Percentiles rank a stretch among this genome's conserved stretches.
Conservation (phyloP, 1,139 yeast genomes). For the Maudiozyma humilis region DNA sequence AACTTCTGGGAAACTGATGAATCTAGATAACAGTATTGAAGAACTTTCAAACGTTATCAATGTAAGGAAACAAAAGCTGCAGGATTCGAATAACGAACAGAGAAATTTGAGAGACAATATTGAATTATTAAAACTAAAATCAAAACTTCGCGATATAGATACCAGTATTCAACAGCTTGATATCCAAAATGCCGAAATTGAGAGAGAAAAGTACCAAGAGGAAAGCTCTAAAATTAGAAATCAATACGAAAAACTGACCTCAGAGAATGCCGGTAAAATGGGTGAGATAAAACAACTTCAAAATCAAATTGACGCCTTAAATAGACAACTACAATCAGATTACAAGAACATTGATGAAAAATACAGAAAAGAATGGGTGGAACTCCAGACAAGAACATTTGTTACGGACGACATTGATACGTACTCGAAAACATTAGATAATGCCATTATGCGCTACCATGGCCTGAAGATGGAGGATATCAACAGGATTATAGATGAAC, state of each 20-base stretch:
- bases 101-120: conserved; percentile 49
- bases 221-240: conserved; percentile 49
- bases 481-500: conserved; percentile 74
- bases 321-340: conserved; percentile 58
- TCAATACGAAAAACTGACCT: conserved; percentile 48
- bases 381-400: conserved; percentile 65
- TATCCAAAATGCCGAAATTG: conserved; percentile 53
- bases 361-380: conserved; percentile 66
- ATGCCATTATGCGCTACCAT: conserved; percentile 91
- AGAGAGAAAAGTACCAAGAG: conserved; percentile 55
- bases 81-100: conserved; percentile 45
- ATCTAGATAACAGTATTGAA: conserved; percentile 19
- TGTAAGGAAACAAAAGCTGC: conserved; percentile 34
- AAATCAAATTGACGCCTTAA: conserved; percentile 54
- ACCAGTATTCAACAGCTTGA: conserved; percentile 39
- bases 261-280: conserved; percentile 64
- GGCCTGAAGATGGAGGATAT: conserved; percentile 88
- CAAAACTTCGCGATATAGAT: conserved; percentile 33
- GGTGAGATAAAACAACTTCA: conserved; percentile 84
- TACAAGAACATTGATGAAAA: conserved; percentile 56
- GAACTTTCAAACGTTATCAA: conserved; percentile 9
- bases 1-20: conserved; percentile 17
- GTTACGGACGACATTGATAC: conserved; percentile 80
- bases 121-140: conserved; percentile 39
- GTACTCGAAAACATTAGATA: conserved; percentile 79